A percentile compares a stretch with the other conserved stretches of the same genome.
phyloP scores from a whole-genome alignment of 352 stramenopile genomes.

The Phytophthora agathidicida region DNA sequence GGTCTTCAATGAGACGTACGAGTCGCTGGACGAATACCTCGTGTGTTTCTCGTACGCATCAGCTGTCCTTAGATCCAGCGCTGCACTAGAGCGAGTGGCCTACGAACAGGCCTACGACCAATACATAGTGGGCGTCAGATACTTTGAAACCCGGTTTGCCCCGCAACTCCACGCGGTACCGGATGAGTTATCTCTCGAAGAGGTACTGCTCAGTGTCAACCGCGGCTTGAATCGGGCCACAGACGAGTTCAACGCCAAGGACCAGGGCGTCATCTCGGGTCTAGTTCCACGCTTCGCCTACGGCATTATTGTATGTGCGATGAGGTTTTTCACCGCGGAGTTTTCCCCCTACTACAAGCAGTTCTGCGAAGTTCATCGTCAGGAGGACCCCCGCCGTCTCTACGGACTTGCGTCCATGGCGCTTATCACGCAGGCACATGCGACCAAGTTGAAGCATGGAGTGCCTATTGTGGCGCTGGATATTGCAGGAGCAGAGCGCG shows the following conservation, averaged over 20 bases:
- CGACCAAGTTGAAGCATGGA: slow-evolving; percentile 64
- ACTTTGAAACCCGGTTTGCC: slow-evolving; percentile 89
- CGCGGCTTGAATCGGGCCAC: slow-evolving; percentile 63
- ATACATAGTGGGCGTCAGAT: slow-evolving; percentile 76
- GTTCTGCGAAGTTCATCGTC: slow-evolving; percentile 82
- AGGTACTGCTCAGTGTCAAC: slow-evolving; percentile 79
- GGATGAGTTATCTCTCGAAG: slow-evolving; percentile 67
- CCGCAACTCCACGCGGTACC: slow-evolving; percentile 80
- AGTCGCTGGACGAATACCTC: slow-evolving; percentile 86
- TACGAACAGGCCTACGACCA: slow-evolving; percentile 88
- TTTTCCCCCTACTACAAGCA: slow-evolving; percentile 87
- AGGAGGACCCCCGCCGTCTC: slow-evolving; percentile 70
- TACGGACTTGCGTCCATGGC: slow-evolving; percentile 86
- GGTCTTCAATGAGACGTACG: slow-evolving; percentile 87
- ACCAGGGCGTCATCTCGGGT: slow-evolving; percentile 52
- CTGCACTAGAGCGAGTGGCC: slow-evolving; percentile 82
- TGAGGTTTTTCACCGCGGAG: slow-evolving; percentile 86
- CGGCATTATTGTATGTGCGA: slow-evolving; percentile 90
- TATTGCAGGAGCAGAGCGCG: slow-evolving; percentile 81
- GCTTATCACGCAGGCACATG: slow-evolving; percentile 81
- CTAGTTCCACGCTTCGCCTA: slow-evolving; percentile 76
- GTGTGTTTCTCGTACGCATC: slow-evolving; percentile 81
- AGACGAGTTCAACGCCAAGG: slow-evolving; percentile 66
- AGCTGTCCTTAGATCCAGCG: slow-evolving; percentile 59
- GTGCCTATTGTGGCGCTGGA: slow-evolving; percentile 89